A percentile compares a stretch with the other conserved stretches of the same genome.
Evolutionary conservation across 2,329 filamentous ascomycete genomes (phyloP).

Genomic region (Pseudocercospora cruenta): DNA sequence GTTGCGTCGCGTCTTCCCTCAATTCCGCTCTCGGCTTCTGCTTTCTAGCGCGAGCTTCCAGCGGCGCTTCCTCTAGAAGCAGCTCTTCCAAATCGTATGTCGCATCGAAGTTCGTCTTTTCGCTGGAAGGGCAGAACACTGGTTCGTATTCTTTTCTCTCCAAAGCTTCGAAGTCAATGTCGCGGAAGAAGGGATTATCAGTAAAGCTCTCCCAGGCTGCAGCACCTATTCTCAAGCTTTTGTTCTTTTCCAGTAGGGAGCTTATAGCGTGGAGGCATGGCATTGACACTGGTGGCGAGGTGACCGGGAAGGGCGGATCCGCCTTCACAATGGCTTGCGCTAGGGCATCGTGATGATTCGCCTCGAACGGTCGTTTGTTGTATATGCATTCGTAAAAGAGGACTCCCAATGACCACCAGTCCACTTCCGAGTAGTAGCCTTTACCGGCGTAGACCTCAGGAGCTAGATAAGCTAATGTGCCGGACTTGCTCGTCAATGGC

Average conservation of each 20-base stretch:
- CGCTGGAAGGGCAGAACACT: constrained; percentile 88
- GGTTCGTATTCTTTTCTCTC: constrained; percentile 88
- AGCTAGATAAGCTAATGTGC: constrained; percentile 91
- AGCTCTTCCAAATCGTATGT: constrained; percentile 97
- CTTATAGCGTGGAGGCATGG: constrained; percentile 87
- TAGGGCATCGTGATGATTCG: constrained; percentile 78
- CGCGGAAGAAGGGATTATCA: constrained; percentile 84
- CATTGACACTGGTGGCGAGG: constrained; percentile 84
- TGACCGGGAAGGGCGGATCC: constrained; percentile 86
- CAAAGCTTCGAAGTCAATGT: constrained; percentile 80
- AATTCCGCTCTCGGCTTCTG: constrained; percentile 92
- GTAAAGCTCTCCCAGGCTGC: constrained; percentile 82
- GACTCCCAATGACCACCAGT: constrained; percentile 98
- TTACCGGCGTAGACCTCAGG: constrained; percentile 92
- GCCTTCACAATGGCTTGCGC: constrained; percentile 79
- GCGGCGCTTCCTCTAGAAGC: constrained; percentile 86
- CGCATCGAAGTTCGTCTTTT: constrained; percentile 98
- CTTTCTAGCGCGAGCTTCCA: constrained; percentile 87
- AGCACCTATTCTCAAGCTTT: constrained; percentile 78
- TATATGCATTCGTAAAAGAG: constrained; percentile 99
- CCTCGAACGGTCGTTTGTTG: constrained; percentile 96
- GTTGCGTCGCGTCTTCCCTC: constrained; percentile 91
- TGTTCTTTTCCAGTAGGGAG: constrained; percentile 78
- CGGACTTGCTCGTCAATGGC: constrained; percentile 89
- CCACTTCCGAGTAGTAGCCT: constrained; percentile 86